Base-by-base conservation (phyloP, 2,329 filamentous ascomycete genomes). In the Macrophomina phaseolina region DNA sequence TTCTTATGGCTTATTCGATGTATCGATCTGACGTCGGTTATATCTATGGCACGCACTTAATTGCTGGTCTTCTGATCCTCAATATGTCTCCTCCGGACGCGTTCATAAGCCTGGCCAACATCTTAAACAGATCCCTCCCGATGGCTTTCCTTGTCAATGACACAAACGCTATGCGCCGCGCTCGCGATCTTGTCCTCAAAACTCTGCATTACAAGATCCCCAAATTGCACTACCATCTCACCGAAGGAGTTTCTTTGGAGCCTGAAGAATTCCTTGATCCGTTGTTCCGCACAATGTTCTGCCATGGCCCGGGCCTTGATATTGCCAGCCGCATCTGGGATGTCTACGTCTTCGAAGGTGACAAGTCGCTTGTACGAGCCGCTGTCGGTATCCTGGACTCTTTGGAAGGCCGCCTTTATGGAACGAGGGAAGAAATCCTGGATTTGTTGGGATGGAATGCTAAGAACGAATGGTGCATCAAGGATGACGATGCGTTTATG, bases 21-120 rank as follows among this genome's bases (percentile, higher is more conserved):
- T 95, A 95, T 78, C 86, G 92, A 68, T 90, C 89, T 70, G 92
- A 95, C 74, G 90, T 94, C 73, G 91, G 91, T 69, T 93, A 93
- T 73, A 85, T 92, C 67, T 84, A 85, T 69, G 91, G 91, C 64
- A 91, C 90, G 70, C 91, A 93, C 74, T 89, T 89, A 28, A 88
- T 92, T 70, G 91, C 91, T 1, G 92, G 89, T 0, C 81, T 93
- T 16, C 83, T 93, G 1, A 84, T 94, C 2, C 85, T 94, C 58
- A 92, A 92, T 75, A 85, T 93, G 45, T 84, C 88, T 23, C 81
- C 90, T 0, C 82, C 86, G 0, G 82, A 87, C 16, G 84, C 90
- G 5, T 95, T 95, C 76, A 85, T 90, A 70, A 84, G 89, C 7
- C 84, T 94, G 14, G 90, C 90, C 34, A 95, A 95, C 72, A 78